These are phyloP conservation scores for Pilasporangium apinafurcum DNA, from an alignment of 352 stramenopile genomes.

Conservation along the genomic window DNA sequence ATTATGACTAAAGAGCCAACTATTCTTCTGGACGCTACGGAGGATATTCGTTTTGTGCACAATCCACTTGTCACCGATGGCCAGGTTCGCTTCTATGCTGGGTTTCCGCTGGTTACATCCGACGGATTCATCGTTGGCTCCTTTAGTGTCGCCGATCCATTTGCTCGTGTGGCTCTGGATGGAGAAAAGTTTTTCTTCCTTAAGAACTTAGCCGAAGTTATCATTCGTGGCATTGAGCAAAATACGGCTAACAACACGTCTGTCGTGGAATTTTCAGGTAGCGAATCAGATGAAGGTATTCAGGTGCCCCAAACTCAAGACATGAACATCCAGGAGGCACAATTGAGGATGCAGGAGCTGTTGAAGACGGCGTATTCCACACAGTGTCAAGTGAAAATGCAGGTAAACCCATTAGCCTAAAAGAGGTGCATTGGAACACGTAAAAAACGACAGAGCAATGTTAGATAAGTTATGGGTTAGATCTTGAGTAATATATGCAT, in stretches of 20 bases:
- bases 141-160: slow-evolving; percentile 73
- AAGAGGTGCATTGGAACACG: slow-evolving; percentile 2
- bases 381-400: slow-evolving; percentile 77
- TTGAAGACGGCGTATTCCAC: slow-evolving; percentile 79
- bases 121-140: slow-evolving; percentile 62
- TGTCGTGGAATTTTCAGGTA: slow-evolving; percentile 3
- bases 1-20: slow-evolving; percentile 77
- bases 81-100: slow-evolving; percentile 77
- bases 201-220: slow-evolving; percentile 75
- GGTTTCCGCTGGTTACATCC: slow-evolving; percentile 67
- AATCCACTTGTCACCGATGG: slow-evolving; percentile 75
- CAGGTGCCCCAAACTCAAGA: slow-evolving; percentile 34
- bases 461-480: slow-evolving; percentile 31
- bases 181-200: slow-evolving; percentile 82
- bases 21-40: slow-evolving; percentile 71
- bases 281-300: slow-evolving; percentile 15
- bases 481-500: slow-evolving; percentile 2
- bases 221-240: slow-evolving; percentile 71
- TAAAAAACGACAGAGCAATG: slow-evolving; percentile 10
- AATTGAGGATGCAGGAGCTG: slow-evolving; percentile 81
- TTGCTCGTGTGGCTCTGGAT: slow-evolving; percentile 62
- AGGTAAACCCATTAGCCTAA: slow-evolving; percentile 52
- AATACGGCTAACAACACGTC: slow-evolving; percentile 53
- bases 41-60: slow-evolving; percentile 74
- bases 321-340: slow-evolving; percentile 59